Evolutionary conservation across 164 flowering plant species (phyloP).

Genomic region (Magnolia changhungtana): DNA sequence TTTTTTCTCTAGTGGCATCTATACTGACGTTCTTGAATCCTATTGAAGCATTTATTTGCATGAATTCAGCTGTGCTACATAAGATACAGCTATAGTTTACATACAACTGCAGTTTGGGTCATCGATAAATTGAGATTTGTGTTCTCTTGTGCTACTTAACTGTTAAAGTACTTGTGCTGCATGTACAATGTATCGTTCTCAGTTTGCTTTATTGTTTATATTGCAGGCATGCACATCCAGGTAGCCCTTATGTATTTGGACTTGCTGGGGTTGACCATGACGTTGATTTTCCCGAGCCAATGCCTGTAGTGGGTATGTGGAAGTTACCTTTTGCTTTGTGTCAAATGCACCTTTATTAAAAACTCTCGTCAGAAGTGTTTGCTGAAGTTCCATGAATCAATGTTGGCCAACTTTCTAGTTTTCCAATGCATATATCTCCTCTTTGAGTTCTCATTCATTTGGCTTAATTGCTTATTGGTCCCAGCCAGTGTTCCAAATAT

Average conservation of each 20-base stretch:
- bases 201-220: neutral
- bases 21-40: too few species aligned
- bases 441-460: too few species aligned
- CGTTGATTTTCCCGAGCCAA: slow-evolving; percentile 97
- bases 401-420: too few species aligned
- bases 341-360: too few species aligned
- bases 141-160: neutral
- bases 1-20: too few species aligned
- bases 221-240: slow-evolving; percentile 97
- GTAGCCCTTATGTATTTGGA: slow-evolving; percentile 97
- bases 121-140: neutral
- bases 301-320: slow-evolving; percentile 90
- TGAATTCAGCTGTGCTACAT: neutral
- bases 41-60: too few species aligned
- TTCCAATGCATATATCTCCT: too few species aligned
- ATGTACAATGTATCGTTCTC: neutral
- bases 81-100: too few species aligned
- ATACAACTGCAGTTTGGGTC: neutral
- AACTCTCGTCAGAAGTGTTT: too few species aligned
- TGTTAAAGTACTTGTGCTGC: neutral
- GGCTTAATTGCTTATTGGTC: too few species aligned
- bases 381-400: too few species aligned
- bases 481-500: too few species aligned
- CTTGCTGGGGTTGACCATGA: slow-evolving; percentile 87
- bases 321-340: neutral